Conservation (phyloP, 495 filamentous ascomycete genomes). For the Bathelium albidoporum region DNA sequence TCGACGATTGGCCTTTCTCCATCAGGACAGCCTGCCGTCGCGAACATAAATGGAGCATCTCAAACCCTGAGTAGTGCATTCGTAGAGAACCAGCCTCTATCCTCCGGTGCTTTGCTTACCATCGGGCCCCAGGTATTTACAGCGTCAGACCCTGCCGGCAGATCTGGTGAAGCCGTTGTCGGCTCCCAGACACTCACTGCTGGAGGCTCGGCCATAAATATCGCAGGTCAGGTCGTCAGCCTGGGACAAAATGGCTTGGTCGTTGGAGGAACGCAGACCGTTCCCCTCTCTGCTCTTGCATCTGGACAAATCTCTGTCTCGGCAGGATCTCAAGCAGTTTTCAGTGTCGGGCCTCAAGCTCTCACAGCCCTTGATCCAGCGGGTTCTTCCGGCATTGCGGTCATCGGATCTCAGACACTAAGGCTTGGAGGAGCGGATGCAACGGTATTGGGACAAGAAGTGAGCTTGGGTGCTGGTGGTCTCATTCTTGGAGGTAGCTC, state of each 20-base stretch:
- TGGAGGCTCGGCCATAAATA: background rate
- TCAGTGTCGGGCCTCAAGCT: background rate
- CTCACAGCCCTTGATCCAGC: background rate
- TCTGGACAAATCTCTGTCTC: background rate
- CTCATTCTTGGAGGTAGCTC: conserved; percentile 6
- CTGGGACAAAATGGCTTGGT: background rate
- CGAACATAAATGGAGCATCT: conserved; percentile 1
- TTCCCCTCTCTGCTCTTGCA: background rate
- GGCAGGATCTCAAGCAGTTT: background rate
- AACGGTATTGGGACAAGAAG: conserved; percentile 9
- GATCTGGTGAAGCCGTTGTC: background rate
- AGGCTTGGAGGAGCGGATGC: conserved; percentile 10
- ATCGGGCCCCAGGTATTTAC: conserved; percentile 2
- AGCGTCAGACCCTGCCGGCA: background rate
- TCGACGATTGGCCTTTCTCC: background rate
- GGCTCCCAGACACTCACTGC: conserved; percentile 7
- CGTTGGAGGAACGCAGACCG: background rate
- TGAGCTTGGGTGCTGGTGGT: conserved; percentile 7
- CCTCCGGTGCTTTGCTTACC: background rate
- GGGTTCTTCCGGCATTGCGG: background rate
- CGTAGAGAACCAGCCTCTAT: background rate
- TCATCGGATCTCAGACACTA: conserved; percentile 7
- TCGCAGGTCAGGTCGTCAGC: background rate
- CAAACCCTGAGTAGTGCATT: conserved; percentile 3
- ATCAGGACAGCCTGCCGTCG: background rate